phyloP scores from a whole-genome alignment of 257 asterid species.

The Henckelia pumila region DNA sequence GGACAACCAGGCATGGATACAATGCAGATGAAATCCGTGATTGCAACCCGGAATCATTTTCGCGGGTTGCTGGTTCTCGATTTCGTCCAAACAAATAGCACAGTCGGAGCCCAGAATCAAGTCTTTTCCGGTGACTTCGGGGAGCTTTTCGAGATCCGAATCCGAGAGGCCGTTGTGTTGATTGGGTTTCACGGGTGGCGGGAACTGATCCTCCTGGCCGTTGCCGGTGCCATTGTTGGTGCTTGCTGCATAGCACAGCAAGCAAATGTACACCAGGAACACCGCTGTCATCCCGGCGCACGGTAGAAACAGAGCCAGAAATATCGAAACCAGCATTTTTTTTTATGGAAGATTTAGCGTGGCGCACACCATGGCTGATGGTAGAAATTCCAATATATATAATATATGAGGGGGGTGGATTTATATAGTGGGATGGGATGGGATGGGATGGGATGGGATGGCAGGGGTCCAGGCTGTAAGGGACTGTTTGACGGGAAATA shows the following conservation, averaged over 20 bases:
- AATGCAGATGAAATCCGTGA: slow-evolving; percentile 76
- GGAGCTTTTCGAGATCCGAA: slow-evolving; percentile 68
- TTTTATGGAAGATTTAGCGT: no score
- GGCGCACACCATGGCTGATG: slow-evolving; percentile 36
- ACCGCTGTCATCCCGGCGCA: slow-evolving; percentile 86
- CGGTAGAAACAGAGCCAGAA: slow-evolving; percentile 79
- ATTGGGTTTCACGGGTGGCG: slow-evolving; percentile 32
- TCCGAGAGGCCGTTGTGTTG: slow-evolving; percentile 51
- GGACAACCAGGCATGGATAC: slow-evolving; percentile 83
- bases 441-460: not conserved
- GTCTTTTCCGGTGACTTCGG: slow-evolving; percentile 60
- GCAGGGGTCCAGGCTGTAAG: no score
- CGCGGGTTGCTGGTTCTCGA: slow-evolving; percentile 57
- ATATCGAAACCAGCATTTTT: slow-evolving; percentile 72
- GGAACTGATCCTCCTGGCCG: slow-evolving; percentile 14
- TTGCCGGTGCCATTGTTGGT: not conserved
- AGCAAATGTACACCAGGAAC: slow-evolving; percentile 70
- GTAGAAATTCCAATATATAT: not conserved
- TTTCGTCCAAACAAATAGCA: slow-evolving; percentile 80
- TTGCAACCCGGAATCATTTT: slow-evolving; percentile 76
- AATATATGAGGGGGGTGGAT: not conserved
- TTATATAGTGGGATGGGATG: slow-evolving; percentile 23
- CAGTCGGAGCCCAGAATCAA: slow-evolving; percentile 65
- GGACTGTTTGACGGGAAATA: no score
- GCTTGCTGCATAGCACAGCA: slow-evolving; percentile 69